Base-by-base conservation (phyloP, 345 rosid genomes). In the Zanthoxylum bungeanum region DNA sequence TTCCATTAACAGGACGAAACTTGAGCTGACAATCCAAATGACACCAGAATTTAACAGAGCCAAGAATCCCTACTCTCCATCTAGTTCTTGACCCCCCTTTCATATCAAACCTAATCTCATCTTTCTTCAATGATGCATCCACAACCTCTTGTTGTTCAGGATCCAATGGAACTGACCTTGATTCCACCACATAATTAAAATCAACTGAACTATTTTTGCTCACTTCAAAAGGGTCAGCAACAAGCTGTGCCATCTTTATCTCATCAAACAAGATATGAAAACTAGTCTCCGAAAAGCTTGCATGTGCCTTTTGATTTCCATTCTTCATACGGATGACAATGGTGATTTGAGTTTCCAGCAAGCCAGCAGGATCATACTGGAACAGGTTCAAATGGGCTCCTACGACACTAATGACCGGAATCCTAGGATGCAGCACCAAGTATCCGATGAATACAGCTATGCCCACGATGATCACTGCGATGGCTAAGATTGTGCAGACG, bases 31-130 rank as follows among this genome's bases (percentile, higher is more conserved):
- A 96, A 33, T 78, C 57, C 81, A 96, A 82, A 68, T 42, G 79
- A 72, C 87, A 84, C 60, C 40, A 70, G 72, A 85, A 89, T 74
- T 68, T 73, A 39, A 86, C 75, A 1, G 97, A 88, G 0, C 98
- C 98, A 50, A 96, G 73, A 25, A 55, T 80, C 27, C 93, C 93
- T 0, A 93, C 80, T 59, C 87, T 77, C 97, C 99, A 96, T 53
- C 85, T 77, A n/a, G 91, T 76, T 70, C 71, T 80, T 2, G 88
- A 76, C 9, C 76, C 79, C 25, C 99, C 98, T 77, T 82, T 83
- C 62, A 96, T 71, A 39, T 80, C 83, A 62, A 93, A 93, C n/a
- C 36, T 70, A 34, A 91, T 75, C 11, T 51, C 44, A 77, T 96
- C 91, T 46, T 66, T 63, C 51, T 81, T 87, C 76, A 93, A 5